A percentile compares a stretch with the other conserved stretches of the same genome.
phyloP scores from a whole-genome alignment of 2,329 filamentous ascomycete species.

The Lachnellula subtilissima region DNA sequence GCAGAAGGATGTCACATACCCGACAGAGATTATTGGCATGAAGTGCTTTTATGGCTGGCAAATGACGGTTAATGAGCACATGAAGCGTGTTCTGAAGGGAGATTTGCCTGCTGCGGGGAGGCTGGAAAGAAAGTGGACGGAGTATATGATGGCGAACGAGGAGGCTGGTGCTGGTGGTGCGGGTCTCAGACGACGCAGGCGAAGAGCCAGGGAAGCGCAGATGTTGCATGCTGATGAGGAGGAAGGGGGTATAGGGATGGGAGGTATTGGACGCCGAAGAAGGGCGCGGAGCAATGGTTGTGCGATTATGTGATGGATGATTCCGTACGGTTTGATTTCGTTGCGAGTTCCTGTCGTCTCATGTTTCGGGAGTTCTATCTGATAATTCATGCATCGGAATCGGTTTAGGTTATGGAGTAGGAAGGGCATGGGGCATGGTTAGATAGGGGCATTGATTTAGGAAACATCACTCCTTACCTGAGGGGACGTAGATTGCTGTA shows the following conservation, averaged over 20 bases:
- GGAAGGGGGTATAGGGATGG: constrained; percentile 53
- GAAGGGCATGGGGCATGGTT: not conserved
- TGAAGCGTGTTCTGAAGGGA: constrained; percentile 73
- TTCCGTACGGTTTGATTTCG: not conserved
- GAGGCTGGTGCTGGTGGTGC: constrained; percentile 69
- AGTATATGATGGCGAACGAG: constrained; percentile 89
- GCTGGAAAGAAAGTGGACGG: constrained; percentile 87
- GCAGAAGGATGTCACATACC: constrained; percentile 42
- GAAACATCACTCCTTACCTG: not conserved
- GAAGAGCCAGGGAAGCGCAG: constrained; percentile 77
- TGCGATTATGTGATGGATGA: constrained; percentile 53
- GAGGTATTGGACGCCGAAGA: constrained; percentile 43
- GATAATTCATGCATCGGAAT: not conserved
- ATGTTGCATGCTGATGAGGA: constrained; percentile 77
- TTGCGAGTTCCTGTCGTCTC: not conserved
- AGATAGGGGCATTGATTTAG: not conserved
- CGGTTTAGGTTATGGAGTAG: not conserved
- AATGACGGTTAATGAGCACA: constrained; percentile 90
- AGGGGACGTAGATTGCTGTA: not conserved
- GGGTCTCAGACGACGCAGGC: constrained; percentile 63
- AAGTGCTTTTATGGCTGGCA: constrained; percentile 97
- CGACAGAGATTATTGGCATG: constrained; percentile 73
- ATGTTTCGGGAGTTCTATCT: not conserved
- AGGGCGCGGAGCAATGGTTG: constrained; percentile 62
- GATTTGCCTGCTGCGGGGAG: constrained; percentile 69